These are phyloP conservation scores for Penicillium pancosmium DNA, from an alignment of 495 filamentous ascomycete species.

Conservation along the genomic window DNA sequence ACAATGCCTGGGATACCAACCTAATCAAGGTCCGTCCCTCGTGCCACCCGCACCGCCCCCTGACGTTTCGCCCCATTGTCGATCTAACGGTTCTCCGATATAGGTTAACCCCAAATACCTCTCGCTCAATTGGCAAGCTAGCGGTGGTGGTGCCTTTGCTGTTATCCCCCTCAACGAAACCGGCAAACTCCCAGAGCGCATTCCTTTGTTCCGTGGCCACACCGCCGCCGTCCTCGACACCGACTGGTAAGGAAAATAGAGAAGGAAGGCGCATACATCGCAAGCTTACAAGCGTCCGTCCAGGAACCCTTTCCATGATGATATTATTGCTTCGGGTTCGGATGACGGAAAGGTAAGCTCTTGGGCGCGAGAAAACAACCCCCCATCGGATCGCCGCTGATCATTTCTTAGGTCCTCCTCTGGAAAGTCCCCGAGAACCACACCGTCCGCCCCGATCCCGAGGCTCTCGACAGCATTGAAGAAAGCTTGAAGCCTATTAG, in stretches of 20 bases:
- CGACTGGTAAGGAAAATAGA: conserved; percentile 71
- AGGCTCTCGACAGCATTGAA: conserved; percentile 61
- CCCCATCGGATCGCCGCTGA: conserved; percentile 16
- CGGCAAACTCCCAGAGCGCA: conserved; percentile 86
- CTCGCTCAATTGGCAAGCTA: conserved; percentile 97
- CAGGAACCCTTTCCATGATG: conserved; percentile 95
- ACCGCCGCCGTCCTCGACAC: conserved; percentile 95
- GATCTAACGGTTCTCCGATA: conserved; percentile 27
- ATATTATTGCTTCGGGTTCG: conserved; percentile 87
- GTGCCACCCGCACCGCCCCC: conserved; percentile 31
- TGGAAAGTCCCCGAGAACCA: conserved; percentile 94
- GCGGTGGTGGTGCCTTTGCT: conserved; percentile 95
- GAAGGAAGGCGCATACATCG: not conserved
- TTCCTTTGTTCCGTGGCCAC: conserved; percentile 94
- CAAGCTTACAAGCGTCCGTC: conserved; percentile 31
- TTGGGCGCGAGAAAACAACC: too few species aligned
- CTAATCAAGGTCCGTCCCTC: conserved; percentile 76
- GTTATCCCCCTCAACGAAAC: conserved; percentile 90
- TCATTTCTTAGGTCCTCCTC: conserved; percentile 67
- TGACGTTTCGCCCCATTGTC: conserved; percentile 24
- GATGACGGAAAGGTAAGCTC: conserved; percentile 83
- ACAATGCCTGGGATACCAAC: conserved; percentile 99
- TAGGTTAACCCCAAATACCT: conserved; percentile 95
- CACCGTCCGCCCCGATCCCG: conserved; percentile 77
- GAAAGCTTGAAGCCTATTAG: conserved; percentile 77